phyloP scores from a whole-genome alignment of 1,284 basidiomycete genomes.

The Exobasidium rhododendri region DNA sequence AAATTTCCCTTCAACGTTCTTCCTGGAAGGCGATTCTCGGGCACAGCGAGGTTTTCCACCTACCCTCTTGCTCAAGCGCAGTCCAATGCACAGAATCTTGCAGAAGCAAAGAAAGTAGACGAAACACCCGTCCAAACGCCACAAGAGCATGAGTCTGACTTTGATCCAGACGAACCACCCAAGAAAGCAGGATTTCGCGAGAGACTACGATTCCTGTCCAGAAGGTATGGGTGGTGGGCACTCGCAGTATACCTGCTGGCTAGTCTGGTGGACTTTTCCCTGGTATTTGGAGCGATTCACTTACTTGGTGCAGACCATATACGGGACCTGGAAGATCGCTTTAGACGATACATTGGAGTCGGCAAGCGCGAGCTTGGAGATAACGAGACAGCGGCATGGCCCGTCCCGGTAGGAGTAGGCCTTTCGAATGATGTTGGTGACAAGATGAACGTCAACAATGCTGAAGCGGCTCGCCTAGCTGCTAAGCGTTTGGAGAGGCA shows the following conservation, averaged over 20 bases:
- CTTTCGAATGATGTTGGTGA: constrained; percentile 14
- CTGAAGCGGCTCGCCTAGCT: constrained; percentile 1
- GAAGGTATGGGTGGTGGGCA: constrained; percentile 54
- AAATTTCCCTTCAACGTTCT: too few species aligned
- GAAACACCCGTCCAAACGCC: neutral
- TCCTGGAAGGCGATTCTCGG: neutral
- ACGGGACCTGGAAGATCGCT: constrained; percentile 64
- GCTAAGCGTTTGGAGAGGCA: neutral
- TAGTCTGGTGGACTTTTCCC: constrained; percentile 44
- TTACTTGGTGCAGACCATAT: constrained; percentile 87
- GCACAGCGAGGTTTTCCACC: neutral
- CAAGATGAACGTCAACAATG: constrained; percentile 7
- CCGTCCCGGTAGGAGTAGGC: constrained; percentile 17
- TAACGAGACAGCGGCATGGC: constrained; percentile 16
- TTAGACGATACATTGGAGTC: constrained; percentile 54
- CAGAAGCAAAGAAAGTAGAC: neutral
- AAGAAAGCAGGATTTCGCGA: constrained; percentile 29
- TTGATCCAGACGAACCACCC: constrained; percentile 6
- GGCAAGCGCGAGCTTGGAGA: constrained; percentile 23
- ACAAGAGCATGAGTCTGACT: neutral
- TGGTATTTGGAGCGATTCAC: constrained; percentile 80
- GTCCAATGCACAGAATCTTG: neutral
- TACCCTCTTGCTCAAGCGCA: constrained; percentile 6
- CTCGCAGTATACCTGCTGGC: constrained; percentile 46
- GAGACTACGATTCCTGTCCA: constrained; percentile 40